Conservation (phyloP, 2,329 filamentous ascomycete genomes). For the Cyanodermella asteris region DNA sequence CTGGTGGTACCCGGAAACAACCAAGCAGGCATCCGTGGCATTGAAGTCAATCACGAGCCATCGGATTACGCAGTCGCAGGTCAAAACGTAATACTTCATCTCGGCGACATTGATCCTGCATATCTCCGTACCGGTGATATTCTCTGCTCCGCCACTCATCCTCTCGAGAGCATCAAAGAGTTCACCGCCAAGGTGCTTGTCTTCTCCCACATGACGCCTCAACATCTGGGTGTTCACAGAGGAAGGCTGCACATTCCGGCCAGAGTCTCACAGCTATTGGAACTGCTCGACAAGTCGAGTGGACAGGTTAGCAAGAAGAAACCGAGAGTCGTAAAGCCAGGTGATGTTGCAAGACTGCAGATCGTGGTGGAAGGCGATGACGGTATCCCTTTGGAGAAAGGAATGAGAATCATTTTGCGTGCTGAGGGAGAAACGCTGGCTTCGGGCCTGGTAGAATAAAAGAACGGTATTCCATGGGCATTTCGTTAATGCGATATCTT, state of each 20-base stretch:
- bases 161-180: conserved; percentile 47
- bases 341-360: conserved; percentile 51
- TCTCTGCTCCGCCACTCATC: conserved; percentile 46
- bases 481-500: too few species aligned
- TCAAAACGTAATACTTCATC: conserved; percentile 66
- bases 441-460: conserved; percentile 59
- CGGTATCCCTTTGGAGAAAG: conserved; percentile 59
- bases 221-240: conserved; percentile 71
- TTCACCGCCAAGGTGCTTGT: conserved; percentile 73
- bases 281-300: conserved; percentile 55
- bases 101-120: conserved; percentile 64
- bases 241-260: conserved; percentile 64
- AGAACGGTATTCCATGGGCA: background rate
- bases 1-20: conserved; percentile 64
- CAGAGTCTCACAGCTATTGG: conserved; percentile 47
- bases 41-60: conserved; percentile 52
- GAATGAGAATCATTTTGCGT: conserved; percentile 60
- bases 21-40: conserved; percentile 55
- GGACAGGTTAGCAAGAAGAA: conserved; percentile 62
- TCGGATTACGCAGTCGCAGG: conserved; percentile 83
- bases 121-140: conserved; percentile 73
- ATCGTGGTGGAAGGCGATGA: conserved; percentile 52
- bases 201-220: conserved; percentile 75
- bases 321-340: conserved; percentile 64
- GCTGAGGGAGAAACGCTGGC: conserved; percentile 67